These are phyloP conservation scores for Mycena crocata DNA, from an alignment of 768 basidiomycete genomes.

Conservation along the genomic window DNA sequence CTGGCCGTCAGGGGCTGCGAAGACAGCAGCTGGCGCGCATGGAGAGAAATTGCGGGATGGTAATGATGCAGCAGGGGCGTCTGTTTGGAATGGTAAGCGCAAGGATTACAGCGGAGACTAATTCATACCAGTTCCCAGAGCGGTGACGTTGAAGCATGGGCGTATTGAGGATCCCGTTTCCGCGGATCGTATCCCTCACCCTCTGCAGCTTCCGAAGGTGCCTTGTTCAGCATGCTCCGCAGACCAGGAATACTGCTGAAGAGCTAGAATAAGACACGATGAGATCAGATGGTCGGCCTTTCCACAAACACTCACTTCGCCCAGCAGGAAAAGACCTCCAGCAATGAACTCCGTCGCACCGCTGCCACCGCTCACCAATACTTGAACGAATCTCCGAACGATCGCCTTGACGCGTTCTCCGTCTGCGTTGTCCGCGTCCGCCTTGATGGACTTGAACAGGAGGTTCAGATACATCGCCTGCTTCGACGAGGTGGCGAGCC, in stretches of 20 bases:
- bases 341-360: slow-evolving; percentile 90
- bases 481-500: slow-evolving; percentile 86
- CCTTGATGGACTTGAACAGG: slow-evolving; percentile 90
- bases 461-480: slow-evolving; percentile 98
- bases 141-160: slow-evolving; percentile 81
- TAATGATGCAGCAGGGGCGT: slow-evolving; percentile 86
- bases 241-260: slow-evolving; percentile 57
- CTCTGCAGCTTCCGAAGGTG: slow-evolving; percentile 40
- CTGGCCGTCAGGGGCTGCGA: slow-evolving; percentile 82
- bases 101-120: background rate
- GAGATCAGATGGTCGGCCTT: slow-evolving; percentile 1
- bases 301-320: slow-evolving; percentile 70
- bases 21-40: slow-evolving; percentile 83
- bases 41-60: slow-evolving; percentile 90
- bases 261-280: slow-evolving; percentile 42
- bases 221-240: slow-evolving; percentile 51
- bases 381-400: slow-evolving; percentile 85
- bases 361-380: slow-evolving; percentile 74
- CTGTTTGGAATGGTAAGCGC: slow-evolving; percentile 47
- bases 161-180: slow-evolving; percentile 91
- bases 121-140: slow-evolving; percentile 90
- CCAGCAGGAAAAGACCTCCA: slow-evolving; percentile 87
- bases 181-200: slow-evolving; percentile 78
- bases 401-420: slow-evolving; percentile 79
- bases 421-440: slow-evolving; percentile 57